Evolutionary conservation across 2,329 filamentous ascomycete genomes (phyloP).

Genomic region (Periconia macrospinosa): DNA sequence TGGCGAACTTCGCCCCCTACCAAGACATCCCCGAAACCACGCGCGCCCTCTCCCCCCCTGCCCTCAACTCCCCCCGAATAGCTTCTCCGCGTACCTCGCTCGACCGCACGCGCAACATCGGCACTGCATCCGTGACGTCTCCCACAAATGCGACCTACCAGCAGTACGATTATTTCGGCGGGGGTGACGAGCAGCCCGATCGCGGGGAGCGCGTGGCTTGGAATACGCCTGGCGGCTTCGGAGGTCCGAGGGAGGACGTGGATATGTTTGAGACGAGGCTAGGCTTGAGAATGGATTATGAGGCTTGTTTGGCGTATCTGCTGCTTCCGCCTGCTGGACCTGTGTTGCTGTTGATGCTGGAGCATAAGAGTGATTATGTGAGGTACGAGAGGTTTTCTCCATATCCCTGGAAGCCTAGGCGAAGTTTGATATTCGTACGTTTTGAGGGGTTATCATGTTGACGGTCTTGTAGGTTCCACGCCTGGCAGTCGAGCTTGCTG

Average conservation of each 20-base stretch:
- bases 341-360: constrained; percentile 79
- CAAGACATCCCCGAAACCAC: constrained; percentile 88
- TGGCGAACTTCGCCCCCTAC: constrained; percentile 83
- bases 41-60: constrained; percentile 75
- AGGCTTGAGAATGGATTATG: constrained; percentile 82
- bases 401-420: not conserved
- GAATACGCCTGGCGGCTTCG: constrained; percentile 26
- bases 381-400: constrained; percentile 58
- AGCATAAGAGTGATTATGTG: constrained; percentile 97
- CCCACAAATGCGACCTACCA: constrained; percentile 40
- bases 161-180: constrained; percentile 44
- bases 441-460: constrained; percentile 9
- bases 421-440: constrained; percentile 3
- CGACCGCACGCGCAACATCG: constrained; percentile 34
- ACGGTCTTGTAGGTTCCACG: constrained; percentile 72
- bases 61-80: constrained; percentile 54
- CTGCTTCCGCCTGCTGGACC: constrained; percentile 82
- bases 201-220: constrained; percentile 31
- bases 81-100: constrained; percentile 46
- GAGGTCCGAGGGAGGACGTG: constrained; percentile 65
- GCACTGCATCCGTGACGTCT: constrained; percentile 28
- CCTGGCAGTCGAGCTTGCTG: constrained; percentile 87
- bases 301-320: constrained; percentile 88
- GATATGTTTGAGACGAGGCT: constrained; percentile 84
- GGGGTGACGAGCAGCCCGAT: not conserved